Base-by-base conservation (phyloP, 768 basidiomycete genomes). In the Tricholoma furcatifolium region DNA sequence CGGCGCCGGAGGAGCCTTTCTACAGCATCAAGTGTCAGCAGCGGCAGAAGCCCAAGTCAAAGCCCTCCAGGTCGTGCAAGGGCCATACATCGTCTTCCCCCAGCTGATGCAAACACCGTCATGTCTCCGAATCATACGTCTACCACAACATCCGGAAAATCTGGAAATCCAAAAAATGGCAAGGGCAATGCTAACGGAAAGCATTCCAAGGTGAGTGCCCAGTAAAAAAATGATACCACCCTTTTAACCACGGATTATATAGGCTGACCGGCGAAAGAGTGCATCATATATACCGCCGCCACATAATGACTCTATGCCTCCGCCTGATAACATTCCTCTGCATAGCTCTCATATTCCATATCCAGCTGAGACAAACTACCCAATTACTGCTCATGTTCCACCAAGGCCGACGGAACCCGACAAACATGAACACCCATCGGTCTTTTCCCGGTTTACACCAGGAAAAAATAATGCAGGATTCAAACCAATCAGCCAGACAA, bases 61-160 rank as follows among this genome's bases (percentile, higher is more conserved):
- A 88, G 85, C 61, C 84, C 81, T 15, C 68, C 66, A 30, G 72
- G 76, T 21, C 76, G 74, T 31, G 71, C 78, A 34, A 79, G 77
- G 51, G 70, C 84, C 10, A 75, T 86, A 36, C 87, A 89, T 63
- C 80, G 86, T 35, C 72, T 89, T 18, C 87, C 89, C 32, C 54
- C 68, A 17, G 56, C 58, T 39, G 59, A 65, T 45, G 54, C 58
- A 18, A 48, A 73, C 14, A 66, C 76, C 12, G 74, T 71, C 17
- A 69, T 77, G 11, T 75, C 62, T 59, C 72, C 59, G 3, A 48
- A 51, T 8, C 54, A 50, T 43, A 21, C 44, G 30, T 39, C 53
- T n/a, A 27, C 45, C 17, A 46, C 50, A 15, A 49, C 51, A 21
- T 23, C 63, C 48, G 61, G 63, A 55, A 59, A 60, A 27, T 43